Evolutionary conservation across 2,329 filamentous ascomycete species (phyloP), one percentile per base, ranked within the genome.

Genomic region (Cercospora sp.): DNA sequence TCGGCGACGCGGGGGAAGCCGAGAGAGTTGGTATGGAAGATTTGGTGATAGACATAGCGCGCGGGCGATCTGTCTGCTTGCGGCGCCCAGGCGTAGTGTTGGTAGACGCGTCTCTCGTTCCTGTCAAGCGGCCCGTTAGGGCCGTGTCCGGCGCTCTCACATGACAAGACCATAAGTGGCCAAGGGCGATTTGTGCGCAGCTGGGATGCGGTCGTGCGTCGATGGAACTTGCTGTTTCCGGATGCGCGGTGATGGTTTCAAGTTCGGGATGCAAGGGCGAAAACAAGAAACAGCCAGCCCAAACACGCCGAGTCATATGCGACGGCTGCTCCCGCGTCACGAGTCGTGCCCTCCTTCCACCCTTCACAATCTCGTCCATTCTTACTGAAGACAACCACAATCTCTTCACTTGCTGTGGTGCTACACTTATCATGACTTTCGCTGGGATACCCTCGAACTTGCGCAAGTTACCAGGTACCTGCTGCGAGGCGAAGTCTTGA

Each of bases 81-180:
- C 39, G 64, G 64, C 31, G 39, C 20, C 42, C 57, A 61, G n/a
- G 28, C 20, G 20, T 55, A 65, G 18, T 36, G 16, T 10, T 60
- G 20, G 42, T 65, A 65, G n/a, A 62, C 60, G 18, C 36, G 36
- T 16, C 9, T 13, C 42, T 62, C 60, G n/a, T 36, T 1, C 28
- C 23, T 48, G 60, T 51, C 9, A 7, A 62, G 42, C 13, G 20
- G 60, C 8, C 60, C 60, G 18, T 62, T 45, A 10, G 60, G 60
- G 3, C 60, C 60, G n/a, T 18, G n/a, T 30, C 60, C 60, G 39
- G 20, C 13, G 60, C n/a, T n/a, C 60, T 62, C 60, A 26, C 39
- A 62, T 51, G 39, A 30, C 60, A 62, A 30, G 36, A 16, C 23
- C 60, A 62, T 62, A 20, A 39, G 59, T 26, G 36, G 59, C 64